Evolutionary conservation across 108 stramenopile species (phyloP).

Genomic region (Aurantiochytrium sp.): DNA sequence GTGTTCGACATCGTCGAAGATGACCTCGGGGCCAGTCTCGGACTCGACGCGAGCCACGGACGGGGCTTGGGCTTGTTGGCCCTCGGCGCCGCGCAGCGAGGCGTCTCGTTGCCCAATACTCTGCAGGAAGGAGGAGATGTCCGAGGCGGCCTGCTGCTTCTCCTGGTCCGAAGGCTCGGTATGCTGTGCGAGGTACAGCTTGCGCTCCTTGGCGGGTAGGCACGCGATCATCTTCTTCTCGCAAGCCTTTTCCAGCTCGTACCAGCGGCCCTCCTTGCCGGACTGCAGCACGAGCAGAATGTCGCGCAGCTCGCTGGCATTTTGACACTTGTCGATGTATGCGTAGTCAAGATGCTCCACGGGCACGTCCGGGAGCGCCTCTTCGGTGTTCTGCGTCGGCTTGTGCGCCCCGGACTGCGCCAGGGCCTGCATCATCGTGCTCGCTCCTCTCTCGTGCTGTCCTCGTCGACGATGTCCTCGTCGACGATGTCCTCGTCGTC

Average conservation of each 20-base stretch:
- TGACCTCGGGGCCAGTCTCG: too few species aligned
- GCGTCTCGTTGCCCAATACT: background rate
- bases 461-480: too few species aligned
- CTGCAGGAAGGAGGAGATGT: constrained; percentile 36
- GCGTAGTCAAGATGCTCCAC: constrained; percentile 69
- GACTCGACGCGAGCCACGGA: background rate
- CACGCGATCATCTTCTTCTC: constrained; percentile 44
- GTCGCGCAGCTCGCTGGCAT: constrained; percentile 40
- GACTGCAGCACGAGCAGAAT: constrained; percentile 46
- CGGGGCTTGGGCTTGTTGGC: background rate
- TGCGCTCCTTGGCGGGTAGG: constrained; percentile 46
- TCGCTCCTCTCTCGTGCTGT: too few species aligned
- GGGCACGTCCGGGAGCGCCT: constrained; percentile 40
- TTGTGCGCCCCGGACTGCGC: background rate
- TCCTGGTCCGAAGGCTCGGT: constrained; percentile 39
- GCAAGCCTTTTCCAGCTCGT: constrained; percentile 47
- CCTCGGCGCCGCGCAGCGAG: background rate
- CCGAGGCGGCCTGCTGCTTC: constrained; percentile 15
- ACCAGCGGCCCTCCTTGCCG: constrained; percentile 59
- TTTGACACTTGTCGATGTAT: constrained; percentile 53
- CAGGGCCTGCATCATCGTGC: too few species aligned
- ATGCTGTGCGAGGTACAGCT: constrained; percentile 33
- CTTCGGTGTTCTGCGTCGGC: background rate
- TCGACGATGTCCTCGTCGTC: too few species aligned
- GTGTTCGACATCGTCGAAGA: too few species aligned